Evolutionary conservation across 805 yeast genomes (phyloP), one percentile per base, ranked within the genome.

Genomic region (Ogataea wickerhamii): DNA sequence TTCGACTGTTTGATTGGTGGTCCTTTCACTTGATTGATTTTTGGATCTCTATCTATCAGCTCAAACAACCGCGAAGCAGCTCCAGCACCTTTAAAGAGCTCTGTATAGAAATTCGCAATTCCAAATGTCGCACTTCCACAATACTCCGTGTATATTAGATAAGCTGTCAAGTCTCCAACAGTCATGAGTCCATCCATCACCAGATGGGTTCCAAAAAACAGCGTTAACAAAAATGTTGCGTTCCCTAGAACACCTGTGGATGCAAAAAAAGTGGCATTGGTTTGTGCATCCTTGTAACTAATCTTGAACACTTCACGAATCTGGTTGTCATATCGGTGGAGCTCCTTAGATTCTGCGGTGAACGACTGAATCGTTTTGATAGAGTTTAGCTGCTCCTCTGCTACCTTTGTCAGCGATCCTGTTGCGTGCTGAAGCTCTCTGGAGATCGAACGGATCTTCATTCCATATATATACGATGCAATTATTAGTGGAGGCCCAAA

Each of bases 41-140:
- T 50, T 1, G 96, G 94, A 45, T 78, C 70, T 59, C 86, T 74
- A 47, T 88, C 96, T 44, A 82, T 76, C 32, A 91, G 68, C 61
- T 89, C 98, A 65, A 89, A 89, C 34, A 89, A 74, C 44, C 98
- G 71, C 34, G 91, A 83, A 0, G 96, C 95, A 0, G 98, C 97
- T 40, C 98, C 98, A 3, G 93, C 85, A 38, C 97, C 98, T 65
- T 91, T 91, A 94, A 91, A 91, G 41, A 91, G 66, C 59, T 91
- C 98, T 2, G 95, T 82, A 56, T 89, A 91, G 60, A 91, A 91
- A 51, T 83, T 84, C 0, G 96, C 91, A 25, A 91, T 63, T 0
- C 98, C 97, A 63, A 85, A 84, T 50, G 91, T 84, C 0, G 97
- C 88, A 29, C 86, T 72, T 1, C 97, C 98, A 2, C 97, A 86